Percentiles rank a stretch among this genome's conserved stretches.
Conservation (phyloP, 768 basidiomycete species). For the Mycena filopes region DNA sequence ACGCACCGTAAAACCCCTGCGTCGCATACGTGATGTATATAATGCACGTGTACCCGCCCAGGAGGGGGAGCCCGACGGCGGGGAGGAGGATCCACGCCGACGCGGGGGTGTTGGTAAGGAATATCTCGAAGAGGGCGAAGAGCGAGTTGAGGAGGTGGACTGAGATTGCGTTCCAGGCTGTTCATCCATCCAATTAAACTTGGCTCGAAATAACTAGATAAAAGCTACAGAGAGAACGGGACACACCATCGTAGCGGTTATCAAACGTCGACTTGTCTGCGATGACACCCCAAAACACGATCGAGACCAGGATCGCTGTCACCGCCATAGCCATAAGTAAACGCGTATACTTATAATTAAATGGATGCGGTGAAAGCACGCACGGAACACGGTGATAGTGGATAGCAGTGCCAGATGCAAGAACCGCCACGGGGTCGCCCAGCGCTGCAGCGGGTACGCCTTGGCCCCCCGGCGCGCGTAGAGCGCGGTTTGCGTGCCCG, state of each 20-base stretch:
- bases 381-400: constrained; percentile 54
- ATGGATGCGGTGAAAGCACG: constrained; percentile 32
- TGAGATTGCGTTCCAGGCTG: constrained; percentile 58
- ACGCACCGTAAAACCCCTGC: constrained; percentile 60
- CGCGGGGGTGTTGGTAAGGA: constrained; percentile 49
- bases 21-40: constrained; percentile 60
- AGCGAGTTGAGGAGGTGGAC: constrained; percentile 56
- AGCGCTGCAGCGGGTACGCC: constrained; percentile 56
- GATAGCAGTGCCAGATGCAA: constrained; percentile 53
- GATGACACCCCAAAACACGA: constrained; percentile 35
- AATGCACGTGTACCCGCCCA: constrained; percentile 57
- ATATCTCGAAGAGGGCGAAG: constrained; percentile 58
- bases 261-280: constrained; percentile 23
- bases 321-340: too few species aligned
- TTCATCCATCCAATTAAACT: too few species aligned
- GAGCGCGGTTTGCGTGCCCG: constrained; percentile 53
- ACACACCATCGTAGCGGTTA: constrained; percentile 19
- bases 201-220: too few species aligned
- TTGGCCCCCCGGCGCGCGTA: constrained; percentile 41
- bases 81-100: constrained; percentile 51
- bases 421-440: constrained; percentile 55
- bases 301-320: constrained; percentile 44
- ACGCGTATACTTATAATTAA: too few species aligned
- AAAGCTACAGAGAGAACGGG: background rate
- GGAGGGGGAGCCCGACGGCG: constrained; percentile 47